phyloP scores from a whole-genome alignment of 176 grass and related monocot species.

The Microstegium vimineum region DNA sequence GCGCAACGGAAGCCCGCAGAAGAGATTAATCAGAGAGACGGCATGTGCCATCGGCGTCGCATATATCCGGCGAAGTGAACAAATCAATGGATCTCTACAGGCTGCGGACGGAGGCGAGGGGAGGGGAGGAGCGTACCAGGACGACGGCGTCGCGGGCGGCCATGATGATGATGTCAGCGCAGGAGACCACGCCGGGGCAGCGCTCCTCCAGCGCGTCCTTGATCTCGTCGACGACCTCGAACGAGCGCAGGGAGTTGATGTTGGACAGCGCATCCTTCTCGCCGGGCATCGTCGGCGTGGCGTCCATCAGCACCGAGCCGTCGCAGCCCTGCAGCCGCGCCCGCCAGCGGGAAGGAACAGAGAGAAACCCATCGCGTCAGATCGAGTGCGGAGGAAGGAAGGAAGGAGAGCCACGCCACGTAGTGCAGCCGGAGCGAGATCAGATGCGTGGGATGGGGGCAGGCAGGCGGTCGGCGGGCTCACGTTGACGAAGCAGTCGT shows the following conservation, averaged over 20 bases:
- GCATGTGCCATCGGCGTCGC: background rate
- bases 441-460: background rate
- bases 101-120: background rate
- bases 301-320: conserved; percentile 85
- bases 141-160: conserved; percentile 65
- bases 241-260: conserved; percentile 81
- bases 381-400: background rate
- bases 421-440: background rate
- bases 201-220: conserved; percentile 66
- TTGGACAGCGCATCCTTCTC: conserved; percentile 91
- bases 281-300: conserved; percentile 57
- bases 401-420: background rate
- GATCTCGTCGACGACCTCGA: conserved; percentile 75
- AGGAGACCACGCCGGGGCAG: conserved; percentile 81
- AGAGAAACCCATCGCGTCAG: background rate
- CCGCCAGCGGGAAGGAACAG: background rate
- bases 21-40: background rate
- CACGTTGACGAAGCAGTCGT: conserved; percentile 99
- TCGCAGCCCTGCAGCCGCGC: conserved; percentile 61
- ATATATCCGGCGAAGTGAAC: background rate
- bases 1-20: background rate
- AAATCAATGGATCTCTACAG: background rate
- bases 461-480: background rate
- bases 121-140: conserved; percentile 41
- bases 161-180: conserved; percentile 72